Percentiles rank a stretch among this genome's conserved stretches.
Conservation (phyloP, 202 grass and related monocot genomes). For the Setaria viridis region DNA sequence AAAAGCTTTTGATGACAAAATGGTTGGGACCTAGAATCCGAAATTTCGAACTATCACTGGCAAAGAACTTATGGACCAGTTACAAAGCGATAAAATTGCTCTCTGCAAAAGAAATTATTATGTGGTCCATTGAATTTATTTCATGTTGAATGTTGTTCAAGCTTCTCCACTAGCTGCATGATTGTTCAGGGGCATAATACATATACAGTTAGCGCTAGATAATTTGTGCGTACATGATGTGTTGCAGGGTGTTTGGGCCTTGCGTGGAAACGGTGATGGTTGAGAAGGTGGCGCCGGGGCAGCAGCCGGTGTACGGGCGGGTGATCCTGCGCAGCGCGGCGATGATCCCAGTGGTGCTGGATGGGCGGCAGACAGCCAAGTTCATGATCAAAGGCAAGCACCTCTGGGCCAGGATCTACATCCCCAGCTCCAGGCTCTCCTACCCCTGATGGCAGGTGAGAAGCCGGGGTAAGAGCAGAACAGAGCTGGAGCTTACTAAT, state of each 20-base stretch:
- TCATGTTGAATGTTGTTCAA: not conserved
- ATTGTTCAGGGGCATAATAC: not conserved
- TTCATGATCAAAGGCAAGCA: constrained; percentile 73
- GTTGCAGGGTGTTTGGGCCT: constrained; percentile 61
- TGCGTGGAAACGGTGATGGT: constrained; percentile 74
- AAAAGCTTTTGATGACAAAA: not conserved
- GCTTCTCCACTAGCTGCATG: not conserved
- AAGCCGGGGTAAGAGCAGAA: not conserved
- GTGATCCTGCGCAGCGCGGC: constrained; percentile 55
- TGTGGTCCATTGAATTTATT: not conserved
- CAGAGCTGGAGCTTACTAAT: constrained; percentile 8
- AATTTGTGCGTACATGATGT: not conserved
- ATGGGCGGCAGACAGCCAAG: constrained; percentile 58
- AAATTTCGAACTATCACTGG: not conserved
- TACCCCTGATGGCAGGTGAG: constrained; percentile 3
- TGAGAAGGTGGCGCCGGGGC: constrained; percentile 51
- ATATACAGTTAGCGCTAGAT: not conserved
- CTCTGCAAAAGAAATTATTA: not conserved
- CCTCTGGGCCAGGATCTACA: constrained; percentile 75
- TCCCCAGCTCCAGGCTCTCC: constrained; percentile 42
- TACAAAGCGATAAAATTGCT: not conserved
- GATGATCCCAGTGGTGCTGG: constrained; percentile 65
- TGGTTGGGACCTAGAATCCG: not conserved
- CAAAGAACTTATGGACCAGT: not conserved
- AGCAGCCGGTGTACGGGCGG: constrained; percentile 63